Base-by-base conservation (phyloP, 345 rosid genomes). In the Iberis pinnata region DNA sequence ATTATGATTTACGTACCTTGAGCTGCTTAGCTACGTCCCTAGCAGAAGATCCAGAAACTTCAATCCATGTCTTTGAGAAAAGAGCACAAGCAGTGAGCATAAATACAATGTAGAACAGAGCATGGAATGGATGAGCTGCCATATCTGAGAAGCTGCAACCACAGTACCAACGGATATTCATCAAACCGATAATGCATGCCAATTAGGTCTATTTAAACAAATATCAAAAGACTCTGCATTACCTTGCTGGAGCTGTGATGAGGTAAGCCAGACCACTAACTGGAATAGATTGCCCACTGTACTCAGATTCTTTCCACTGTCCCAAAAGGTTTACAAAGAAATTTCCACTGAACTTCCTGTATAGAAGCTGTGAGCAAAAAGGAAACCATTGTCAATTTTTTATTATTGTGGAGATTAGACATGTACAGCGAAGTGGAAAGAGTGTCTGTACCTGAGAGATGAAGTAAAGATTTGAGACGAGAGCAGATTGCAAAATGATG, bases 61-160 rank as follows among this genome's bases (percentile, higher is more conserved):
- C 95, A 65, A 86, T 86, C 95, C 95, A 86, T 37, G 95, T 80
- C 66, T 86, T 86, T 46, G 95, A 86, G 78, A 86, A 86, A 26
- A 86, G 73, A 11, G 95, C 95, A 62, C 95, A 86, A 0, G 95
- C 95, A 1, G 86, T 68, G 51, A 86, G 58, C 95, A 86, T 86
- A 58, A 86, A 86, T 16, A 83, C 80, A 0, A 86, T 73, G 69
- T 83, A 86, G 72, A 85, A 85, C 46, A 85, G 57, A 11, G 95
- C 95, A 71, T 85, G 95, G 83, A 85, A 85, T 12, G 89, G 95
- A 71, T 85, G 77, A 66, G 89, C 87, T n/a, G 87, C 89, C 89
- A 85, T 85, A 61, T 85, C 95, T 8, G 95, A 85, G 53, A 85
- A 75, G 75, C 95, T 85, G 89, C 64, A 71, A 64, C n/a, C 43